Conservation (phyloP, 2,329 filamentous ascomycete genomes). For the Paecilomyces formosus region DNA sequence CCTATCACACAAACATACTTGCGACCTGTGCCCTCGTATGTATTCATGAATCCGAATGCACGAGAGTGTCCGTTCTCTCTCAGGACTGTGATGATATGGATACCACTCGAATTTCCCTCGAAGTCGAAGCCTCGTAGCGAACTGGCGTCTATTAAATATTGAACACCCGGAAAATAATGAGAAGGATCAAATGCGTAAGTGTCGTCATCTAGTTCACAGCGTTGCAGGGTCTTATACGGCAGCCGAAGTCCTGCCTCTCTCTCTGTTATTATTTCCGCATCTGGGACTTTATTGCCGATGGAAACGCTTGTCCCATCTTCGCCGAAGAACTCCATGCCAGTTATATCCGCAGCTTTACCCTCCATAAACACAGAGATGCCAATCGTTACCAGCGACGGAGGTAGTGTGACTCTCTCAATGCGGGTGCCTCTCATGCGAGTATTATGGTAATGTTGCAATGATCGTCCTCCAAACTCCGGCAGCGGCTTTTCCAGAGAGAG, state of each 20-base stretch:
- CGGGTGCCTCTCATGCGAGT: not conserved
- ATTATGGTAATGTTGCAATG: conserved; percentile 3
- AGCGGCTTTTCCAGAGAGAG: not conserved
- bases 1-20: not conserved
- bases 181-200: not conserved
- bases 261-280: not conserved
- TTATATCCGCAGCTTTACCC: not conserved
- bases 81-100: not conserved
- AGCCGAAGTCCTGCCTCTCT: not conserved
- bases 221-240: not conserved
- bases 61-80: not conserved
- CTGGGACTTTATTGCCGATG: not conserved
- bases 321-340: not conserved
- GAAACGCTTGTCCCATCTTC: not conserved
- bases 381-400: not conserved
- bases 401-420: not conserved
- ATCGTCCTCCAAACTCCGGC: not conserved
- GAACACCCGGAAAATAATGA: not conserved
- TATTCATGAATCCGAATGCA: not conserved
- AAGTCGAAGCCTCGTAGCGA: not conserved
- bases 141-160: not conserved
- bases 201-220: not conserved
- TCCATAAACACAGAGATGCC: not conserved
- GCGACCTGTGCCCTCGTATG: not conserved
- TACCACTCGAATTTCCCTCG: not conserved